Conservation (phyloP, 164 flowering plant species). For the Magnolia officinalis region DNA sequence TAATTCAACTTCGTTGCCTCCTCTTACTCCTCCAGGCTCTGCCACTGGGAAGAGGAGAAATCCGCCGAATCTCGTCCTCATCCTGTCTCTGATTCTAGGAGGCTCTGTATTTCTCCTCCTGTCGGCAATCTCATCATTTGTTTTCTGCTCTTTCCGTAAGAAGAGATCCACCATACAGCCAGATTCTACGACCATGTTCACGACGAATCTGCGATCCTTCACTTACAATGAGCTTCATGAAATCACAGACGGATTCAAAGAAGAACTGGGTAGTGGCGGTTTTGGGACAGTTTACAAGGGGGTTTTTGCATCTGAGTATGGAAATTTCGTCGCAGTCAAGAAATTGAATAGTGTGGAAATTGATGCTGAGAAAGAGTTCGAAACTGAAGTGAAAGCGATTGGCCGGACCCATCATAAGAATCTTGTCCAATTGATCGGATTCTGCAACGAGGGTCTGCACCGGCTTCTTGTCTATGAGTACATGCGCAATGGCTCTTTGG, state of each 20-base stretch:
- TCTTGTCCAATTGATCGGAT: slow-evolving; percentile 21
- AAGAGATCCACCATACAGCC: not conserved
- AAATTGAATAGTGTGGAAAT: slow-evolving; percentile 13
- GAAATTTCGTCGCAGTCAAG: slow-evolving; percentile 14
- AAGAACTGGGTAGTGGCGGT: slow-evolving; percentile 21
- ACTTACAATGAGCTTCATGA: slow-evolving; percentile 13
- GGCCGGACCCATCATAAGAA: slow-evolving; percentile 29
- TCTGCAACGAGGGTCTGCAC: slow-evolving; percentile 12
- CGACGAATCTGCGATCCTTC: slow-evolving; percentile 15
- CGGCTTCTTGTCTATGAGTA: slow-evolving; percentile 26
- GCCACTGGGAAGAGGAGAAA: not conserved
- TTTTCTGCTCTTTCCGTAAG: not conserved
- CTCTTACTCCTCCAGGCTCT: not conserved
- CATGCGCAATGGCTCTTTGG: slow-evolving; percentile 29
- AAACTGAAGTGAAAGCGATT: slow-evolving; percentile 16
- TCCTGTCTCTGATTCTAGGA: slow-evolving; percentile 5
- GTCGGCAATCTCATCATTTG: not conserved
- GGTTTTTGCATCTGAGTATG: not conserved
- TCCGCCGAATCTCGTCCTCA: not conserved
- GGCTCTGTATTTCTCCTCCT: not conserved
- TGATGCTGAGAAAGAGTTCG: slow-evolving; percentile 24
- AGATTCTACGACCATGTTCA: not conserved
- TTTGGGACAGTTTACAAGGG: slow-evolving; percentile 25
- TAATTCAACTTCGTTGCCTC: not conserved
- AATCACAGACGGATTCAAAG: slow-evolving; percentile 21